These are phyloP conservation scores for Psidium guajava DNA, from an alignment of 345 rosid species.

Conservation along the genomic window DNA sequence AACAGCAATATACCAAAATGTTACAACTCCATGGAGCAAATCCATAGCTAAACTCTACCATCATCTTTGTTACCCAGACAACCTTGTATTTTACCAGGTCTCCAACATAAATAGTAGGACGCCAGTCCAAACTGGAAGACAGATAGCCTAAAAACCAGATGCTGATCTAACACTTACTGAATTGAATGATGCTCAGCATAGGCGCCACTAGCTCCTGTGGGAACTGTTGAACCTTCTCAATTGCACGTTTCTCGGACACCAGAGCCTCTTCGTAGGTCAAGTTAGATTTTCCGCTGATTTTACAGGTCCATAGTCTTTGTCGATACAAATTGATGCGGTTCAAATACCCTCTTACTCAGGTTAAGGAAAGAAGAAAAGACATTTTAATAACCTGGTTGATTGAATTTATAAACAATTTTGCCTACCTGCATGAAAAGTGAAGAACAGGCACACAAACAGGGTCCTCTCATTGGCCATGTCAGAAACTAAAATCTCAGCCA, in stretches of 20 bases:
- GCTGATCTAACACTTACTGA: slow-evolving; percentile 39
- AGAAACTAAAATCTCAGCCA: not conserved
- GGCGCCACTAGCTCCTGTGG: slow-evolving; percentile 63
- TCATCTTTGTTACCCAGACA: not conserved
- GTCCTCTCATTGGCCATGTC: not conserved
- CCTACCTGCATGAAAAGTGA: not conserved
- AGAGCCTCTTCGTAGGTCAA: slow-evolving; percentile 94
- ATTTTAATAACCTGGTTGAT: not conserved
- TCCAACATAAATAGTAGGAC: not conserved
- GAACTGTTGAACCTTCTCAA: slow-evolving; percentile 65
- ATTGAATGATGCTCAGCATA: slow-evolving; percentile 61
- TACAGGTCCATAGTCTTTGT: slow-evolving; percentile 77
- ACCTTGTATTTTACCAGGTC: not conserved
- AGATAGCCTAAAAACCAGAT: not conserved
- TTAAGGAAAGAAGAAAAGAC: slow-evolving; percentile 29
- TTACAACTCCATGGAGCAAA: not conserved
- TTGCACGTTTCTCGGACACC: slow-evolving; percentile 70
- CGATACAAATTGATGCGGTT: slow-evolving; percentile 69
- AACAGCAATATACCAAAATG: not conserved
- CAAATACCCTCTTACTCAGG: slow-evolving; percentile 50
- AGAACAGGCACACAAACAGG: not conserved
- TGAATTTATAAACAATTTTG: not conserved
- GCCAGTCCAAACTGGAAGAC: not conserved
- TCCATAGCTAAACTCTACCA: not conserved
- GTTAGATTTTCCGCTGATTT: slow-evolving; percentile 69